Evolutionary conservation across 2,329 filamentous ascomycete genomes (phyloP).

Genomic region (Orbilia ellipsospora): DNA sequence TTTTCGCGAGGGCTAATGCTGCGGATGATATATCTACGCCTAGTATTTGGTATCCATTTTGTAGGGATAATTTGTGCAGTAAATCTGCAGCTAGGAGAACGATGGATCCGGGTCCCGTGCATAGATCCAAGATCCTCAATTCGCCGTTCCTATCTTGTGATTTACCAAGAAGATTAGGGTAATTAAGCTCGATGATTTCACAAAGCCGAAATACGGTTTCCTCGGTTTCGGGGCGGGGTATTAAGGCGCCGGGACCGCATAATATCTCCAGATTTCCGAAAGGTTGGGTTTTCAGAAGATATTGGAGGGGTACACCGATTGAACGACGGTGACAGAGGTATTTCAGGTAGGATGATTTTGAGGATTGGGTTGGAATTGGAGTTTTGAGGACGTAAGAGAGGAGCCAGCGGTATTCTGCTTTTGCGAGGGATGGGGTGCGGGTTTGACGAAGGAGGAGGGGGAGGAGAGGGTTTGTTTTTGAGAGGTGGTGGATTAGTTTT

Average conservation of each 20-base stretch:
- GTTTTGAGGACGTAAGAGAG: slow-evolving; percentile 16
- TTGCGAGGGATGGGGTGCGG: slow-evolving; percentile 52
- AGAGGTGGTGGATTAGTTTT: neutral
- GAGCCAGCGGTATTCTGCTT: slow-evolving; percentile 56
- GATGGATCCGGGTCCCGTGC: slow-evolving; percentile 92
- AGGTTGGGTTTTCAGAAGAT: slow-evolving; percentile 86
- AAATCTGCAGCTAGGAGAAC: slow-evolving; percentile 77
- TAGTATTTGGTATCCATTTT: slow-evolving; percentile 66
- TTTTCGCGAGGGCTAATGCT: slow-evolving; percentile 73
- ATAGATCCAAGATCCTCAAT: slow-evolving; percentile 81
- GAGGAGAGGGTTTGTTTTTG: slow-evolving; percentile 10
- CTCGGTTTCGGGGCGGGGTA: slow-evolving; percentile 74
- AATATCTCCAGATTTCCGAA: slow-evolving; percentile 85
- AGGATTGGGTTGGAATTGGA: neutral
- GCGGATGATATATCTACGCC: slow-evolving; percentile 78
- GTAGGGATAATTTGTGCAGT: slow-evolving; percentile 62
- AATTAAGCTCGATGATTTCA: slow-evolving; percentile 9
- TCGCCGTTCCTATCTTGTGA: slow-evolving; percentile 69
- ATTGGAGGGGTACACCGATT: slow-evolving; percentile 82
- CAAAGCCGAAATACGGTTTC: slow-evolving; percentile 67
- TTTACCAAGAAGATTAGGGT: too few species aligned
- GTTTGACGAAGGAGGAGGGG: slow-evolving; percentile 53
- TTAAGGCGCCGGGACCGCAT: slow-evolving; percentile 81
- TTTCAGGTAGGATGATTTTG: slow-evolving; percentile 4
- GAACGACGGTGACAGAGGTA: slow-evolving; percentile 69